Conservation (phyloP, 2,329 filamentous ascomycete genomes). For the Colletotrichum agaves region DNA sequence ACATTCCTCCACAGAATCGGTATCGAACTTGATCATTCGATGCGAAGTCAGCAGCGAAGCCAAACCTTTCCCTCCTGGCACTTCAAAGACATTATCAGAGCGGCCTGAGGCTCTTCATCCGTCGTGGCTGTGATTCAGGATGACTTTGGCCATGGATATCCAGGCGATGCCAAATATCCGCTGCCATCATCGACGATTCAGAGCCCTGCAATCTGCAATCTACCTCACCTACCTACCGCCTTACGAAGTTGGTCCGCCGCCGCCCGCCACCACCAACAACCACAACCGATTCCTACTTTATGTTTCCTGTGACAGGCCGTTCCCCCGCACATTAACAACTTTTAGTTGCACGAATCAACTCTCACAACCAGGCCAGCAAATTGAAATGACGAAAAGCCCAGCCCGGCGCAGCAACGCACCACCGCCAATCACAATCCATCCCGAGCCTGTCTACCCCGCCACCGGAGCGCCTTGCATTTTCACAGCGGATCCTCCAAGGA, state of each 20-base stretch:
- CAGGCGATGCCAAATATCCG: constrained; percentile 1
- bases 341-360: constrained; percentile 30
- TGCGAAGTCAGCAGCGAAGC: constrained; percentile 16
- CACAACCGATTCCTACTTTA: constrained; percentile 28
- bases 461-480: constrained; percentile 27
- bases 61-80: neutral
- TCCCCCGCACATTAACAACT: constrained; percentile 25
- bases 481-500: constrained; percentile 17
- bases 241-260: constrained; percentile 6
- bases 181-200: constrained; percentile 18
- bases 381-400: constrained; percentile 21
- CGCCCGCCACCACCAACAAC: constrained; percentile 18
- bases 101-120: constrained; percentile 25
- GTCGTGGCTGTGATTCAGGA: constrained; percentile 2
- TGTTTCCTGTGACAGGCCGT: constrained; percentile 23
- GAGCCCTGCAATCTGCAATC: constrained; percentile 5
- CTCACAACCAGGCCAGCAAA: neutral
- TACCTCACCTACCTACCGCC: neutral
- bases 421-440: constrained; percentile 22
- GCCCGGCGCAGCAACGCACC: constrained; percentile 24
- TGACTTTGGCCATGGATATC: neutral
- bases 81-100: constrained; percentile 14
- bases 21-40: neutral
- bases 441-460: constrained; percentile 25
- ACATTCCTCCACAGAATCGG: neutral